Conservation (phyloP, 768 basidiomycete species). For the Leucogyrophana mollusca region DNA sequence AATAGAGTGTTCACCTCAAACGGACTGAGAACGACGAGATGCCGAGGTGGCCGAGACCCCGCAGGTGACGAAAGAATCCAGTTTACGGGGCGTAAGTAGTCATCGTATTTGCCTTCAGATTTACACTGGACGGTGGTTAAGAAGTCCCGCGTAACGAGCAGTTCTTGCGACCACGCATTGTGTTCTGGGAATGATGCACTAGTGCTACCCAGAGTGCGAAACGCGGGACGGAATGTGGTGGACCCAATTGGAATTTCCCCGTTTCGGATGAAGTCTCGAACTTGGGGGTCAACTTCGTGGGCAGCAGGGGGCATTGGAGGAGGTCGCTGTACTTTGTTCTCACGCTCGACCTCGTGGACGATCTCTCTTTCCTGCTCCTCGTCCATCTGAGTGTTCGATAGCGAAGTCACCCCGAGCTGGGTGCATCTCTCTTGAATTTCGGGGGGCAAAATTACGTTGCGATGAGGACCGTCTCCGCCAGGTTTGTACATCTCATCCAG, state of each 20-base stretch:
- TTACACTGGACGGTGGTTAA: conserved; percentile 10
- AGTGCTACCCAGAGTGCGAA: conserved; percentile 10
- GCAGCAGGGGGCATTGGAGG: conserved; percentile 17
- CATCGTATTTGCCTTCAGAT: neutral
- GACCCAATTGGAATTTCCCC: conserved; percentile 24
- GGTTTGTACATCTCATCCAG: conserved; percentile 35
- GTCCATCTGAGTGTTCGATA: conserved; percentile 26
- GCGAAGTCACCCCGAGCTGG: conserved; percentile 14
- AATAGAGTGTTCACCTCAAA: conserved; percentile 38
- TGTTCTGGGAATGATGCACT: conserved; percentile 14
- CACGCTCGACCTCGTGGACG: conserved; percentile 41
- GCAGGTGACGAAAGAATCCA: conserved; percentile 22
- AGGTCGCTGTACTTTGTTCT: conserved; percentile 39
- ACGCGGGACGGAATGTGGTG: conserved; percentile 17
- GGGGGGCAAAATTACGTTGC: neutral
- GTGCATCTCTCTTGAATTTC: conserved; percentile 14
- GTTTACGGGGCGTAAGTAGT: conserved; percentile 26
- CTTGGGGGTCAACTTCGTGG: conserved; percentile 21
- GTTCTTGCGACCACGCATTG: conserved; percentile 14
- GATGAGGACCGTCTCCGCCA: neutral
- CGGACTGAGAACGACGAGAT: conserved; percentile 41
- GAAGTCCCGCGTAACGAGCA: conserved; percentile 19
- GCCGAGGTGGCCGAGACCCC: neutral
- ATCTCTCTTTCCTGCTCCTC: conserved; percentile 55
- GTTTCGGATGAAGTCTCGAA: conserved; percentile 22